A percentile compares a stretch with the other conserved stretches of the same genome.
These are phyloP conservation scores for Melanopsichium pennsylvanicum DNA, from an alignment of 1,284 basidiomycete species.

Conservation along the genomic window DNA sequence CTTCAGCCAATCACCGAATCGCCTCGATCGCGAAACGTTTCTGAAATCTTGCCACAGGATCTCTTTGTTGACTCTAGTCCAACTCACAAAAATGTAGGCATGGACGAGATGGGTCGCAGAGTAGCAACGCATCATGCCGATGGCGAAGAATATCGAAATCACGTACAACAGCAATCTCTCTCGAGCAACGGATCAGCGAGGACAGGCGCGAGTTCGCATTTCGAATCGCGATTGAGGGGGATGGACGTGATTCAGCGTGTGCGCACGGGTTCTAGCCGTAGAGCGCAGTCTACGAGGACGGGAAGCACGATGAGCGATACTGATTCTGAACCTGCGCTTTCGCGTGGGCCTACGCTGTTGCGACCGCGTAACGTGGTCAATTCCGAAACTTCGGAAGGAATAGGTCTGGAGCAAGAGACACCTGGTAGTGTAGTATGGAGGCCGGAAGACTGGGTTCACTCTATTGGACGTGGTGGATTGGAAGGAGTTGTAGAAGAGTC, in stretches of 20 bases:
- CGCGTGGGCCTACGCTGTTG: conserved; percentile 30
- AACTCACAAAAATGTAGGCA: neutral
- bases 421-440: conserved; percentile 41
- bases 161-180: too few species aligned
- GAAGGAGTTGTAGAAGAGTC: conserved; percentile 15
- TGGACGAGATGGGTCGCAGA: conserved; percentile 34
- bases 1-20: conserved; percentile 47
- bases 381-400: conserved; percentile 4
- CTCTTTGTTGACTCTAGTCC: conserved; percentile 14
- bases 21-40: conserved; percentile 31
- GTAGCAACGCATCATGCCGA: neutral
- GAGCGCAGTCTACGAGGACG: conserved; percentile 31
- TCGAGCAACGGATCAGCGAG: conserved; percentile 49
- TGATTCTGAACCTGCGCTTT: conserved; percentile 24
- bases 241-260: conserved; percentile 61
- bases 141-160: too few species aligned
- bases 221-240: conserved; percentile 43
- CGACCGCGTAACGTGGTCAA: conserved; percentile 22
- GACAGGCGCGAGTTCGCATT: conserved; percentile 45
- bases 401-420: too few species aligned
- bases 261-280: conserved; percentile 44
- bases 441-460: conserved; percentile 10
- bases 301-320: conserved; percentile 32
- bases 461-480: neutral
- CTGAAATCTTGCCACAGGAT: conserved; percentile 6